Conservation (phyloP, 2,329 filamentous ascomycete species). For the Colletotrichum ledebouriae region DNA sequence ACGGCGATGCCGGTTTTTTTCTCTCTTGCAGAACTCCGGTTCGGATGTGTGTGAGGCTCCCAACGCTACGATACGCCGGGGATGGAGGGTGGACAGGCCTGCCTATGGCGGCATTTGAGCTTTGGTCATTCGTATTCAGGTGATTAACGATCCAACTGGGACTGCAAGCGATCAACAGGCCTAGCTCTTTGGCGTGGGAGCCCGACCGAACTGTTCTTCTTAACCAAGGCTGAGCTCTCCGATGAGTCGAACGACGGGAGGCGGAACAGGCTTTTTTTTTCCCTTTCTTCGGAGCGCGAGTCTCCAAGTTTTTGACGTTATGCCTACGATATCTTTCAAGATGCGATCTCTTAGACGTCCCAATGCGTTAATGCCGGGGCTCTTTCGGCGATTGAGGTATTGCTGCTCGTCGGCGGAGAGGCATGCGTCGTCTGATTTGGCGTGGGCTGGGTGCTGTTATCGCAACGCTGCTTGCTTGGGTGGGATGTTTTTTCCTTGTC, state of each 20-base stretch:
- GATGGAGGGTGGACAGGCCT: slow-evolving; percentile 5
- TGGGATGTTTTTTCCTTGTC: slow-evolving; percentile 28
- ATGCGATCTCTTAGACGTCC: not conserved
- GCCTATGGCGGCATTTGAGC: slow-evolving; percentile 25
- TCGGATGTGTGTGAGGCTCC: slow-evolving; percentile 15
- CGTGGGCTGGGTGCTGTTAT: slow-evolving; percentile 32
- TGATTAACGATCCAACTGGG: slow-evolving; percentile 12
- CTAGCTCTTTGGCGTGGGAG: slow-evolving; percentile 1
- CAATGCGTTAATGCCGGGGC: slow-evolving; percentile 17
- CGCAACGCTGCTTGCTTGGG: slow-evolving; percentile 13
- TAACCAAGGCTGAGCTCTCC: not conserved
- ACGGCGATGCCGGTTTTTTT: slow-evolving; percentile 8
- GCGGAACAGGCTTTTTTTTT: no score
- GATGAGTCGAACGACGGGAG: slow-evolving; percentile 7
- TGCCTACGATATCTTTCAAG: not conserved
- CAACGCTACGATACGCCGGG: slow-evolving; percentile 15
- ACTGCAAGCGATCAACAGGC: slow-evolving; percentile 11
- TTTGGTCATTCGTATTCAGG: slow-evolving; percentile 27
- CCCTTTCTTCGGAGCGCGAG: no score
- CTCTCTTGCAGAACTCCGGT: slow-evolving; percentile 3
- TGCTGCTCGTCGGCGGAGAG: not conserved
- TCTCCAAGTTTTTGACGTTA: not conserved
- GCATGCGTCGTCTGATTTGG: slow-evolving; percentile 29
- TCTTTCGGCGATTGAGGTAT: slow-evolving; percentile 21
- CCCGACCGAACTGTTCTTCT: slow-evolving; percentile 2